Evolutionary conservation across 768 basidiomycete genomes (phyloP).

Genomic region (Suillus spraguei): DNA sequence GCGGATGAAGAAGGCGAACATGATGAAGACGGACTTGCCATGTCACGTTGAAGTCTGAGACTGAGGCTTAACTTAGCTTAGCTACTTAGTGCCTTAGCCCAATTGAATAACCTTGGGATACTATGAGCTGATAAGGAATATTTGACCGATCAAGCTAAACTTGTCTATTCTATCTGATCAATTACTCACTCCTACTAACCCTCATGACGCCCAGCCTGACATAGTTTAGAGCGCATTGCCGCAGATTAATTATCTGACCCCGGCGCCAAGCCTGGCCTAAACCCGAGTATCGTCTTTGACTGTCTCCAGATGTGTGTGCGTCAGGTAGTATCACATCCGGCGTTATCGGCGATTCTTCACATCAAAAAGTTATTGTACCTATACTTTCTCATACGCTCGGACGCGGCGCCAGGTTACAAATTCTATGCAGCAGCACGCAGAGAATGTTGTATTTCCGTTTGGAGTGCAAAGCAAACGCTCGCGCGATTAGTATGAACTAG

Average conservation of each 20-base stretch:
- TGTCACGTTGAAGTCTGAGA: constrained; percentile 3
- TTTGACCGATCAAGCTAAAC: not conserved
- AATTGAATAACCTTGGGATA: not conserved
- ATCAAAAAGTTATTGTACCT: no score
- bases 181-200: no score
- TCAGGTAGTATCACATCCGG: no score
- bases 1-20: constrained; percentile 77
- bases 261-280: not conserved
- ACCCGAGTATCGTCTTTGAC: not conserved
- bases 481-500: no score
- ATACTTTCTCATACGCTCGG: no score
- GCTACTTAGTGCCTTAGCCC: not conserved
- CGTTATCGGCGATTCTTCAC: no score
- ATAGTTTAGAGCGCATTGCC: not conserved
- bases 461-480: no score
- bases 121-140: not conserved
- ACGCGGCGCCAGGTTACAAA: no score
- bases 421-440: no score
- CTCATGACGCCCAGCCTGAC: not conserved
- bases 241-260: not conserved
- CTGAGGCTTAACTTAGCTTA: not conserved
- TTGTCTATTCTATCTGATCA: no score
- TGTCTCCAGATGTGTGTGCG: no score
- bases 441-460: no score
- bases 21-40: constrained; percentile 45